These are phyloP conservation scores for Penicillium steckii DNA, from an alignment of 495 filamentous ascomycete genomes.

Conservation along the genomic window DNA sequence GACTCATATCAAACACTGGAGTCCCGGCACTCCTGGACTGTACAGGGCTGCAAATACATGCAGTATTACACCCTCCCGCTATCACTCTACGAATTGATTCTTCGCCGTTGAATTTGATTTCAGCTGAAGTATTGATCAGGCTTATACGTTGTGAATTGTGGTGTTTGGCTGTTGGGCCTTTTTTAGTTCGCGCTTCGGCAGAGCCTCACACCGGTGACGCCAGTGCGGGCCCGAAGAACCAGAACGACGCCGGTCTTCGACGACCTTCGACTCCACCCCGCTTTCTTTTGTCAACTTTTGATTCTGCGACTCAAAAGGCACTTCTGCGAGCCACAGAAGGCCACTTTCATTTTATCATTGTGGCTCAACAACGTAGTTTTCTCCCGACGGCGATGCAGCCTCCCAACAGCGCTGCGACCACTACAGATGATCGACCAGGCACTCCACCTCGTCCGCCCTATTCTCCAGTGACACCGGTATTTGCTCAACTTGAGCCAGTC, in stretches of 20 bases:
- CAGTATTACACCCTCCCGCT: too few relatives aligned
- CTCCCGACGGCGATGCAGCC: constrained; percentile 9
- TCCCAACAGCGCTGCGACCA: constrained; percentile 4
- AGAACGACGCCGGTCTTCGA: not conserved
- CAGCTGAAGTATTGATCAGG: too few relatives aligned
- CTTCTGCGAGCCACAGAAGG: not conserved
- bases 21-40: not conserved
- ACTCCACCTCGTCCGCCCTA: constrained; percentile 48
- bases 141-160: too few relatives aligned
- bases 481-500: constrained; percentile 40
- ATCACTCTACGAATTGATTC: not conserved
- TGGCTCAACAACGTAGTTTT: not conserved
- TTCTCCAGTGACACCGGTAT: constrained; percentile 47
- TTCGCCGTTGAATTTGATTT: too few relatives aligned
- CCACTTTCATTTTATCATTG: not conserved
- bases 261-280: not conserved
- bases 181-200: not conserved
- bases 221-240: not conserved
- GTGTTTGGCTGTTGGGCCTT: not conserved
- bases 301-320: not conserved
- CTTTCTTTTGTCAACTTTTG: not conserved
- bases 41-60: not conserved
- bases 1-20: not conserved
- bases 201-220: not conserved
- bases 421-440: constrained; percentile 27